These are phyloP conservation scores for Puccinellia tenuiflora DNA, from an alignment of 176 grass and related monocot species.

Conservation along the genomic window DNA sequence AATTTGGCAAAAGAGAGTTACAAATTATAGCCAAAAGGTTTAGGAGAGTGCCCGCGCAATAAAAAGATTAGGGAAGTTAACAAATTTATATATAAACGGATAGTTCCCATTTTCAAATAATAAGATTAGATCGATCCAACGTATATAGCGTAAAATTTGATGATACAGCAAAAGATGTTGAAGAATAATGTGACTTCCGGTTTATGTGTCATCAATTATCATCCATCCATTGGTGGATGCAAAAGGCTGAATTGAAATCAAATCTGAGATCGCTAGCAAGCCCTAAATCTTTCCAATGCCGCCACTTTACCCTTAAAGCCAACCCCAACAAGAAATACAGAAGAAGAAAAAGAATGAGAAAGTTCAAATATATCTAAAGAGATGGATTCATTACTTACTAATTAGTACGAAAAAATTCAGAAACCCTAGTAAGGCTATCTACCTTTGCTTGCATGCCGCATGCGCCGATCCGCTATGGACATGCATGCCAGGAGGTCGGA, in stretches of 20 bases:
- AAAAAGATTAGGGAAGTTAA: neutral
- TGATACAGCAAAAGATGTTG: neutral
- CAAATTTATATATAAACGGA: neutral
- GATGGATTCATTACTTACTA: neutral
- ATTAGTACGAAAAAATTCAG: conserved; percentile 9
- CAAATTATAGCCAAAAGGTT: neutral
- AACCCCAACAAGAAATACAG: neutral
- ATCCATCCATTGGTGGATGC: conserved; percentile 26
- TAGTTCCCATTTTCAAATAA: neutral
- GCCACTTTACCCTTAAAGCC: neutral
- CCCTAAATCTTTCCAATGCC: conserved; percentile 21
- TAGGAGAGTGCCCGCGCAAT: neutral
- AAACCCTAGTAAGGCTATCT: conserved; percentile 37
- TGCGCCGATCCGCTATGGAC: conserved; percentile 4
- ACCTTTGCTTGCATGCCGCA: conserved; percentile 22
- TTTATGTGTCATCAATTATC: neutral
- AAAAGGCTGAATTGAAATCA: conserved; percentile 17
- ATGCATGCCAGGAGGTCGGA: neutral
- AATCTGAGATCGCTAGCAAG: conserved; percentile 4
- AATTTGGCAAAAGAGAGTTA: too few relatives aligned
- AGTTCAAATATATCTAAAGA: neutral
- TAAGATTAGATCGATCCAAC: neutral
- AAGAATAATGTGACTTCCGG: neutral
- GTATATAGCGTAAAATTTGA: neutral
- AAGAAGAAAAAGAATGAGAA: neutral